Base-by-base conservation (phyloP, 2,329 filamentous ascomycete species). In the Lecanicillium sp. region DNA sequence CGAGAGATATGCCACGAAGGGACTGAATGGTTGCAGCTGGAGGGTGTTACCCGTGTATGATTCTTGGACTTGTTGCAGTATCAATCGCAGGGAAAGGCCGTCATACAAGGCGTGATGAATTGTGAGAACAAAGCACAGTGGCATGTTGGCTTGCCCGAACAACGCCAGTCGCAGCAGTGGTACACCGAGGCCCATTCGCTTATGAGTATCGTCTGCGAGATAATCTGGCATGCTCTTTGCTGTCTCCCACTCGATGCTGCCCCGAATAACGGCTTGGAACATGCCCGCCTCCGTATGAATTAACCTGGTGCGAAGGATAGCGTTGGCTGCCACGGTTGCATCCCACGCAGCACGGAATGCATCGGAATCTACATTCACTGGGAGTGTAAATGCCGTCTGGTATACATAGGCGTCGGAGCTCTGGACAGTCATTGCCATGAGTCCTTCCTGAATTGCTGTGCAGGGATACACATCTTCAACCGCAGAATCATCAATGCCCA, bases 21-120 rank as follows among this genome's bases (percentile, higher is more conserved):
- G 22, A 5, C 27, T 41, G 27, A 41, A 42, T 5, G 39, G 20
- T 12, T 5, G 14, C 33, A 25, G 9, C 7, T 11, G 17, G 7
- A 39, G 37, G 2, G 29, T 22, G 8, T 32, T 5, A 5, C 37
- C 29, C 14, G 47, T 32, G 17, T 48, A 49, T 9, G 50, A 49
- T 13, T 44, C 44, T 11, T 46, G 47, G 18, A 59, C 47, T 31
- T 51, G 46, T 20, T 50, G 37, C 12, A 61, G 36, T 4, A 62
- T 45, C 18, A 57, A 25, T 3, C 56, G 50, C 40, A 55, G 47
- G 4, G 52, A 55, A 43, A 48, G 44, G 12, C 60, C 63, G 40
- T 66, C 63, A 29, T 65, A 66, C 2, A 64, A 46, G 0, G 57
- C 51, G 41, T 66, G 63, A 33, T 66, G 62, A 9, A 62, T 40